Conservation (phyloP, 257 asterid species). For the Lycium ferocissimum region DNA sequence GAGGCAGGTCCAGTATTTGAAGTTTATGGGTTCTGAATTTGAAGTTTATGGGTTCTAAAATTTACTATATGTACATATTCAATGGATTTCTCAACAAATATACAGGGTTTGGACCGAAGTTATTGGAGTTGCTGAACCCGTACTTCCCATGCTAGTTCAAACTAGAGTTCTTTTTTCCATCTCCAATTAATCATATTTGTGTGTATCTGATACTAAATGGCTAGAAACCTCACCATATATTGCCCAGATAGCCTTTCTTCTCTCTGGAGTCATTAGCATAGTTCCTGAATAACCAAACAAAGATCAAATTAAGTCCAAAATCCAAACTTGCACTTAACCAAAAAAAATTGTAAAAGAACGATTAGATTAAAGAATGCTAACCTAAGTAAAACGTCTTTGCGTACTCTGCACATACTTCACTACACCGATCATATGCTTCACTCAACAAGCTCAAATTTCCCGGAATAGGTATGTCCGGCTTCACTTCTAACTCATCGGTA, state of each 20-base stretch:
- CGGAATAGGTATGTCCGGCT: slow-evolving; percentile 68
- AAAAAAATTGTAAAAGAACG: slow-evolving; percentile 30
- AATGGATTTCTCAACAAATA: too few relatives aligned
- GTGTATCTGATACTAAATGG: slow-evolving; percentile 21
- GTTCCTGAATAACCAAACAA: slow-evolving; percentile 65
- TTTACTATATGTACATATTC: too few relatives aligned
- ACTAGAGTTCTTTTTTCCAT: background rate
- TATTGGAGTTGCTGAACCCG: too few relatives aligned
- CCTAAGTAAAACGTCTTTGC: slow-evolving; percentile 98
- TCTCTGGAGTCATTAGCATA: slow-evolving; percentile 92
- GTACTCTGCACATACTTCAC: slow-evolving; percentile 96
- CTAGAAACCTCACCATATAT: slow-evolving; percentile 74
- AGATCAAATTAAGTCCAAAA: background rate
- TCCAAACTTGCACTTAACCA: background rate
- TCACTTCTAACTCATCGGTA: slow-evolving; percentile 61
- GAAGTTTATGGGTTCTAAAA: too few relatives aligned
- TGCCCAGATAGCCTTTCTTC: slow-evolving; percentile 97
- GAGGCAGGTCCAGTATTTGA: too few relatives aligned
- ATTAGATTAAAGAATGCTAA: slow-evolving; percentile 51
- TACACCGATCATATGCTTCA: slow-evolving; percentile 94
- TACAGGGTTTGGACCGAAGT: too few relatives aligned
- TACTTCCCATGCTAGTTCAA: background rate
- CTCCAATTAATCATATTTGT: background rate
- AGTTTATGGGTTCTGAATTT: too few relatives aligned
- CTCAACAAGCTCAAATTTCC: slow-evolving; percentile 67